Percentiles rank a stretch among this genome's conserved stretches.
Evolutionary conservation across 1,284 basidiomycete genomes (phyloP).

Genomic region (Cystobasidiaceae sp.): DNA sequence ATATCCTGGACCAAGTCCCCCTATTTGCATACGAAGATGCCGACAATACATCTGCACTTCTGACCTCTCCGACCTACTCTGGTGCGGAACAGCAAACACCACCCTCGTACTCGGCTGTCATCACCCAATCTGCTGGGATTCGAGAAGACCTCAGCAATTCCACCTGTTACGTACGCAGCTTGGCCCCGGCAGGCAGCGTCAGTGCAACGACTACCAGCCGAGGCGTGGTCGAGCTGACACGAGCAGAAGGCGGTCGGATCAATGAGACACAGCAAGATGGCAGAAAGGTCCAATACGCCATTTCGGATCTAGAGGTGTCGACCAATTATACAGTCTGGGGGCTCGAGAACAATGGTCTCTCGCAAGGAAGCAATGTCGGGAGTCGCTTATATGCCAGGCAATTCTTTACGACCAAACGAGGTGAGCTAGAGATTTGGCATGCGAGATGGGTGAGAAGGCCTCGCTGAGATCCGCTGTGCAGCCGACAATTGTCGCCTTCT

Average conservation of each 20-base stretch:
- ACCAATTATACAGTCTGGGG: slow-evolving; percentile 49
- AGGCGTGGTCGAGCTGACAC: slow-evolving; percentile 27
- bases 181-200: not conserved
- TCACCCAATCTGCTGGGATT: slow-evolving; percentile 38
- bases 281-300: slow-evolving; percentile 38
- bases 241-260: not conserved
- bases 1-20: slow-evolving; percentile 9
- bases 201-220: slow-evolving; percentile 26
- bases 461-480: too few relatives aligned
- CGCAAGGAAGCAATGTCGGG: slow-evolving; percentile 6
- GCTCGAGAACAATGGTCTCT: slow-evolving; percentile 36
- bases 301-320: slow-evolving; percentile 40
- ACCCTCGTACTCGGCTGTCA: slow-evolving; percentile 40
- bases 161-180: slow-evolving; percentile 42
- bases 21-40: slow-evolving; percentile 43
- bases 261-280: slow-evolving; percentile 34
- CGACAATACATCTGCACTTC: slow-evolving; percentile 42
- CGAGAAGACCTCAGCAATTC: slow-evolving; percentile 37
- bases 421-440: slow-evolving; percentile 30
- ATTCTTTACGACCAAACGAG: slow-evolving; percentile 44
- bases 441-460: too few relatives aligned
- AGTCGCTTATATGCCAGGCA: slow-evolving; percentile 32
- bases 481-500: slow-evolving; percentile 47
- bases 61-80: slow-evolving; percentile 44
- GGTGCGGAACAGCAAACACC: slow-evolving; percentile 23